Evolutionary conservation across 495 filamentous ascomycete species (phyloP), one percentile per base, ranked within the genome.

Genomic region (Hyaloscypha finlandica): DNA sequence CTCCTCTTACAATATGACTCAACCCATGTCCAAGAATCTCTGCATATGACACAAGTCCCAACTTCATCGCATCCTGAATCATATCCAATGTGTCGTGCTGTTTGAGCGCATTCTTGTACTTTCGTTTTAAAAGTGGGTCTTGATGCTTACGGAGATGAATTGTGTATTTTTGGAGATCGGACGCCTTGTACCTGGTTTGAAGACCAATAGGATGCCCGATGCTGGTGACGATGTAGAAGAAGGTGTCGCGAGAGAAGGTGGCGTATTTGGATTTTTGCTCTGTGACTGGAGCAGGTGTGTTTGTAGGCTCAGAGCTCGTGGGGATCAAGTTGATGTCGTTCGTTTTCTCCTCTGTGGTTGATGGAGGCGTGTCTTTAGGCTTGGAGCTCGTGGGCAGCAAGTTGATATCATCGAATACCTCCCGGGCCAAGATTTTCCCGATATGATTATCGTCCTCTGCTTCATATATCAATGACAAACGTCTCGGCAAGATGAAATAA

Each of bases 381-480:
- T 60, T 37, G 20, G 31, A 60, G 2, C 57, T 60, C 30, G 31
- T 60, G 6, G 6, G 35, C 12, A 37, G 35, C 54, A 64, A 45
- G 39, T 63, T 58, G 53, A 65, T 51, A 29, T 33, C 25, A 5
- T 71, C 62, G 9, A 78, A 60, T 6, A 61, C 62, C 0, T 73
- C 68, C 32, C 54, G 54, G 31, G 67, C 30, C 11, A 79, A 68
- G 12, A 73, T 77, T 9, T 65, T 74, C 30, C 72, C 64, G 31
- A 78, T 79, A 3, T 65, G 64, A 11, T 78, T 72, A 35, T 80
- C 77, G 56, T 78, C 76, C 73, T 80, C 77, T 79, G 30, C 66
- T n/a, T 59, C n/a, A 61, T 35, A 67, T 52, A 39, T 60, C 20
- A 56, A 29, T 60, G 16, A 51, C 58, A n/a, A 63, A 29, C 14